A percentile compares a stretch with the other conserved stretches of the same genome.
Conservation (phyloP, 1,284 basidiomycete genomes). For the Cryptococcus sp. region DNA sequence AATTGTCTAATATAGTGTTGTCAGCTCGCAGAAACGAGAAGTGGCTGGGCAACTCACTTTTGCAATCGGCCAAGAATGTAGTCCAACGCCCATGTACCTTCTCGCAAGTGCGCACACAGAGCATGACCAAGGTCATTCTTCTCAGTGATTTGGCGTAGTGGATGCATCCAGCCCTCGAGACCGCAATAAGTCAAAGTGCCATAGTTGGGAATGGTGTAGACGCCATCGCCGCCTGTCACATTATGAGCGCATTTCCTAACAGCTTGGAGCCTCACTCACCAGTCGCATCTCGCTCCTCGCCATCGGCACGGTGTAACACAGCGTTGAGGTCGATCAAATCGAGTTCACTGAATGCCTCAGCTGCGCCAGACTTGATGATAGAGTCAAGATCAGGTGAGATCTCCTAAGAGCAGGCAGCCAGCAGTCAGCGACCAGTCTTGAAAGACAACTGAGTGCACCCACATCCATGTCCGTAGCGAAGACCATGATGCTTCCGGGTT, state of each 20-base stretch:
- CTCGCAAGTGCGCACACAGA: conserved; percentile 78
- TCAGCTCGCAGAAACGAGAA: not conserved
- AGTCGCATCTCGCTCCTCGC: conserved; percentile 86
- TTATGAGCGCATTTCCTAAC: not conserved
- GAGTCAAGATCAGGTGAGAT: conserved; percentile 67
- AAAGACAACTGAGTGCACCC: conserved; percentile 6
- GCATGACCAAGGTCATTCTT: conserved; percentile 90
- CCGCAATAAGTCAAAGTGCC: conserved; percentile 84
- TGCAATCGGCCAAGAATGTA: conserved; percentile 73
- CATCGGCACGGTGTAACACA: conserved; percentile 77
- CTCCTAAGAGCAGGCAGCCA: conserved; percentile 16
- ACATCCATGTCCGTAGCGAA: conserved; percentile 77
- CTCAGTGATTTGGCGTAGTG: conserved; percentile 74
- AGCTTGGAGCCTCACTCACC: conserved; percentile 25
- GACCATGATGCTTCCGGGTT: conserved; percentile 86
- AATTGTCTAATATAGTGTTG: conserved; percentile 61
- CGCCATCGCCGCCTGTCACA: conserved; percentile 59
- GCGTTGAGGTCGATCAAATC: conserved; percentile 85
- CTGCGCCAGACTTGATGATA: conserved; percentile 68
- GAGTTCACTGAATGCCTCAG: conserved; percentile 71
- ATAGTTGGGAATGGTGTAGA: conserved; percentile 72
- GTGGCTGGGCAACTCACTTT: conserved; percentile 60
- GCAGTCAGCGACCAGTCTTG: not conserved
- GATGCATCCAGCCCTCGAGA: conserved; percentile 93
- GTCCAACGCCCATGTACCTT: conserved; percentile 86